Evolutionary conservation across 2,329 filamentous ascomycete species (phyloP).

Genomic region (Fusarium sp.): DNA sequence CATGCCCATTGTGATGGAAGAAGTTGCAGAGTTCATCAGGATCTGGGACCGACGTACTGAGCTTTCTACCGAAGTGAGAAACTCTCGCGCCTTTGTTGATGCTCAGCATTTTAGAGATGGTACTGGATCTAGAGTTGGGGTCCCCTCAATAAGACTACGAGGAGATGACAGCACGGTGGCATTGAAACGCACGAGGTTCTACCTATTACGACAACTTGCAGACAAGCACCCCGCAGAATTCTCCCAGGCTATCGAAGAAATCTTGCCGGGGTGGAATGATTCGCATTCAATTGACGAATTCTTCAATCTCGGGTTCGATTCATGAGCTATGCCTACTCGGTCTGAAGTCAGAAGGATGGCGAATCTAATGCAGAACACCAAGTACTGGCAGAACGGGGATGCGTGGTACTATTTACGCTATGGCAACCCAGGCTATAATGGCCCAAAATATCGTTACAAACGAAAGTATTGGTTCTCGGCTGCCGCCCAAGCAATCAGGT

Average conservation of each 20-base stretch:
- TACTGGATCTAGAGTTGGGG: not conserved
- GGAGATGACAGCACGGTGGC: not conserved
- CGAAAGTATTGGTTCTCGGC: not conserved
- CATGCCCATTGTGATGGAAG: not conserved
- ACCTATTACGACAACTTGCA: not conserved
- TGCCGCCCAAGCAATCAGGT: not conserved
- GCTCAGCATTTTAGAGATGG: fast-evolving
- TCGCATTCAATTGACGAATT: fast-evolving
- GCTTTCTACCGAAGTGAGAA: fast-evolving
- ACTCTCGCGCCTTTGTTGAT: fast-evolving
- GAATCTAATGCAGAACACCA: fast-evolving
- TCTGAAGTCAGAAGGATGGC: not conserved
- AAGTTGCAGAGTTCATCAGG: fast-evolving
- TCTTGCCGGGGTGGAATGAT: not conserved
- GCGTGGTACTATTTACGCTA: fast-evolving
- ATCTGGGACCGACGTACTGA: fast-evolving
- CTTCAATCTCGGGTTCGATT: fast-evolving
- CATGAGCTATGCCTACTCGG: not conserved
- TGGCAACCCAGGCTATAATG: fast-evolving
- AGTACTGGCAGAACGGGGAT: fast-evolving
- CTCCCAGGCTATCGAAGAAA: fast-evolving
- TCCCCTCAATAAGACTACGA: not conserved
- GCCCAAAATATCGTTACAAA: fast-evolving
- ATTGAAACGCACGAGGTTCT: fast-evolving
- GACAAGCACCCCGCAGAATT: not conserved